Percentiles rank a stretch among this genome's conserved stretches.
Evolutionary conservation across 2,329 filamentous ascomycete species (phyloP).

Genomic region (Aspergillus oerlinghausenensis): DNA sequence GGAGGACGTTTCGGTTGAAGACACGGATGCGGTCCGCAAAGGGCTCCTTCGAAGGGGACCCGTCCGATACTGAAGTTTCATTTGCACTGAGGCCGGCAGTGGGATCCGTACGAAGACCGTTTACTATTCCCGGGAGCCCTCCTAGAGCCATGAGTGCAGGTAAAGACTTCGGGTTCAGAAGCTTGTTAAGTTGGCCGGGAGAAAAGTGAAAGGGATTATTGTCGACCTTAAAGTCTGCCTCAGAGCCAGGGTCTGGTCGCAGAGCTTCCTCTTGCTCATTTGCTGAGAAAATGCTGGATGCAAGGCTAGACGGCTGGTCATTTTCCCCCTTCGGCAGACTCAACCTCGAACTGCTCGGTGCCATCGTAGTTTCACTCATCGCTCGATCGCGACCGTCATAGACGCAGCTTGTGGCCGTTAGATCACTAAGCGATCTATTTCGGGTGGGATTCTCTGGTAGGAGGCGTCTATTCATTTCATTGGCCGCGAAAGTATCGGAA

Average conservation of each 20-base stretch:
- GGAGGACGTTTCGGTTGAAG: conserved; percentile 58
- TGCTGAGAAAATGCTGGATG: too few species aligned
- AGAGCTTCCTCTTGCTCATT: conserved; percentile 55
- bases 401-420: too few species aligned
- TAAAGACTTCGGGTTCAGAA: conserved; percentile 85
- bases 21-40: conserved; percentile 57
- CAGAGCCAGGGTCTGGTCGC: conserved; percentile 69
- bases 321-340: too few species aligned
- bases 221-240: conserved; percentile 70
- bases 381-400: too few species aligned
- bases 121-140: conserved; percentile 71
- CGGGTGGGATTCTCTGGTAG: too few species aligned
- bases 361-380: too few species aligned
- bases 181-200: conserved; percentile 72
- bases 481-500: too few species aligned
- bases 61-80: conserved; percentile 62
- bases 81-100: conserved; percentile 71
- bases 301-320: too few species aligned
- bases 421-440: too few species aligned
- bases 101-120: conserved; percentile 69
- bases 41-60: conserved; percentile 68
- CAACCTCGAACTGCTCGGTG: too few species aligned
- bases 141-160: conserved; percentile 77
- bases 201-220: conserved; percentile 83
- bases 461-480: too few species aligned